Evolutionary conservation across 768 basidiomycete genomes (phyloP).

Genomic region (Gloeostereum incarnatum): DNA sequence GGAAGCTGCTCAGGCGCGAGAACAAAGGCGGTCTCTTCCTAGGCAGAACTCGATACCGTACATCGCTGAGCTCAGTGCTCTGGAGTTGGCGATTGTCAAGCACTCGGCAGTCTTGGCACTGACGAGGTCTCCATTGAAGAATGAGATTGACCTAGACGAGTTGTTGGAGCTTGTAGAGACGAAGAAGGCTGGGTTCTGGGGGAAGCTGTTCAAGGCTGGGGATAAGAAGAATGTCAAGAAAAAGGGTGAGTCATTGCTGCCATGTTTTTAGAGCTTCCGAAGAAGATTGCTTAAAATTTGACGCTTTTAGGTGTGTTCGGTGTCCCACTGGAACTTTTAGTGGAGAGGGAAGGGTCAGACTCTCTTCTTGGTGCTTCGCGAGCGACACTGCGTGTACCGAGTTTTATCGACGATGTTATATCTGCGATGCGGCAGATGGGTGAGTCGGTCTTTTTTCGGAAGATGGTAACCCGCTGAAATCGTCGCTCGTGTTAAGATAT

Average conservation of each 20-base stretch:
- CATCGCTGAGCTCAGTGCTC: constrained; percentile 72
- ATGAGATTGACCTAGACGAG: constrained; percentile 87
- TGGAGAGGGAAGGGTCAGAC: constrained; percentile 93
- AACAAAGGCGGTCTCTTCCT: constrained; percentile 79
- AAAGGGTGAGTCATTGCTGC: constrained; percentile 44
- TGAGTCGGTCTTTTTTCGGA: no score
- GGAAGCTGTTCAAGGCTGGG: constrained; percentile 84
- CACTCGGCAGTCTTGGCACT: constrained; percentile 82
- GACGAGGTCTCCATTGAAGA: constrained; percentile 66
- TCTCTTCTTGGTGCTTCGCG: constrained; percentile 86
- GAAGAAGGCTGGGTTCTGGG: constrained; percentile 95
- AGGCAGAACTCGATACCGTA: constrained; percentile 71
- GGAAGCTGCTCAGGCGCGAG: constrained; percentile 84
- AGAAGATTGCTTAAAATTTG: constrained; percentile 10
- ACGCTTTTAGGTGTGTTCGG: constrained; percentile 73
- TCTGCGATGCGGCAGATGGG: constrained; percentile 99
- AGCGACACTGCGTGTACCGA: constrained; percentile 80
- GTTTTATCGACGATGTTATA: constrained; percentile 96
- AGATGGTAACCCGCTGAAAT: background rate
- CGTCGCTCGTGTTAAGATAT: constrained; percentile 88
- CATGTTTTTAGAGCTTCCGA: background rate
- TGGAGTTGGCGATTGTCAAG: constrained; percentile 88
- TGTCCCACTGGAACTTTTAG: constrained; percentile 85
- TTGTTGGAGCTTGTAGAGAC: constrained; percentile 85
- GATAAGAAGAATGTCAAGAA: constrained; percentile 91